Evolutionary conservation across 345 rosid species (phyloP), one percentile per base, ranked within the genome.

Genomic region (Melaleuca alternifolia): DNA sequence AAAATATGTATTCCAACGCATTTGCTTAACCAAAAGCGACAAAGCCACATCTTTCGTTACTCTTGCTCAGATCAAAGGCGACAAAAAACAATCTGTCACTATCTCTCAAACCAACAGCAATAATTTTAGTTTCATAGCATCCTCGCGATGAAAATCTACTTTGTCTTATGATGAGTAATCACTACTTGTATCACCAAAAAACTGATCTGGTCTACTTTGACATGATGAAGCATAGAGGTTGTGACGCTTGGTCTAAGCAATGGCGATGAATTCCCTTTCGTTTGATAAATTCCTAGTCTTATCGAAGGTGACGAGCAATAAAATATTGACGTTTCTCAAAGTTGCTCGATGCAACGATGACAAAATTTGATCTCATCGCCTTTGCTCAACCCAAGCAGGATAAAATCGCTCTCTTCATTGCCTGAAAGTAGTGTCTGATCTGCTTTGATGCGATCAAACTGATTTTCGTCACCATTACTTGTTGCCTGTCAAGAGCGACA

Each of bases 211-310:
- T 57, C 33, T 57, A 26, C 30, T 26, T 30, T 59, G 6, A 59
- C 10, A 1, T 7, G 6, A 59, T 33, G n/a, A 59, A 2, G 37
- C 71, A 12, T n/a, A 59, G n/a, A 28, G 5, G n/a, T 59, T 33
- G n/a, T 59, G 3, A 1, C n/a, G 33, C 71, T 3, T 59, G 71
- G 33, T n/a, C 71, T 59, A n/a, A 59, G 30, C 37, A 59, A 59
- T n/a, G 71, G 33, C 6, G 33, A 59, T 4, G 0, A 59, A 59
- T 57, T 57, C 7, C 0, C 2, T 57, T 0, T 0, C 11, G 65
- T 26, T 51, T 51, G 53, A 14, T 51, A 51, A 51, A 16, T 51
- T 51, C 53, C 53, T 13, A 57, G 0, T 57, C 65, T 57, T 57
- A 13, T 24, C 15, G 11, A 57, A 11, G 65, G 65, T 1, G 3